A percentile compares a stretch with the other conserved stretches of the same genome.
Conservation (phyloP, 768 basidiomycete genomes). For the Mycena alexandri region DNA sequence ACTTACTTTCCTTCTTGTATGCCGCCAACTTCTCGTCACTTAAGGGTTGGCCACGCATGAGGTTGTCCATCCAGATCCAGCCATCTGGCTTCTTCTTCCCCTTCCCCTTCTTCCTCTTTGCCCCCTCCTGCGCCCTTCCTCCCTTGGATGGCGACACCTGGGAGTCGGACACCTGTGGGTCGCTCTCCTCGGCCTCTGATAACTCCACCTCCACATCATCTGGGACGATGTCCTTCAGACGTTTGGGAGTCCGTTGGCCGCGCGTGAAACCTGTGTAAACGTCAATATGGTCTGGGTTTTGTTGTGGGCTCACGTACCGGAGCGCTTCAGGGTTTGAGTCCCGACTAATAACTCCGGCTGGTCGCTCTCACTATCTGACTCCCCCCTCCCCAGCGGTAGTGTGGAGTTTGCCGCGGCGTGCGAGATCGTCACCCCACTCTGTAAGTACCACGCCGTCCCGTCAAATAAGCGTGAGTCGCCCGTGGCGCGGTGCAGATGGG, state of each 20-base stretch:
- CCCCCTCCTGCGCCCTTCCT: neutral
- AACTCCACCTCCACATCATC: slow-evolving; percentile 6
- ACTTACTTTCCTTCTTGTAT: slow-evolving; percentile 32
- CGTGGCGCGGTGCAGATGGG: too few species aligned
- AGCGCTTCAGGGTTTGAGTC: slow-evolving; percentile 22
- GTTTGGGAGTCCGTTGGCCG: slow-evolving; percentile 8
- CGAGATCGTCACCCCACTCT: slow-evolving; percentile 18
- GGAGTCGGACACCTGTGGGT: too few species aligned
- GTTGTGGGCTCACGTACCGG: neutral
- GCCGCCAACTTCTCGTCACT: slow-evolving; percentile 5
- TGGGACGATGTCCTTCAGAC: slow-evolving; percentile 21
- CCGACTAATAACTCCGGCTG: slow-evolving; percentile 15
- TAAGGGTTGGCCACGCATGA: neutral
- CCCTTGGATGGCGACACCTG: slow-evolving; percentile 11
- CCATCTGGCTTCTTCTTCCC: slow-evolving; percentile 20
- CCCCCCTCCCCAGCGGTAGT: neutral
- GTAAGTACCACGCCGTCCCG: slow-evolving; percentile 31
- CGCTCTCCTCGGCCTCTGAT: slow-evolving; percentile 13
- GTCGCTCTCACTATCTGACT: slow-evolving; percentile 1
- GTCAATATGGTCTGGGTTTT: neutral
- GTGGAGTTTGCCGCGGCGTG: neutral
- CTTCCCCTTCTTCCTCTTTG: slow-evolving; percentile 1
- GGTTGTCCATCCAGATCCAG: slow-evolving; percentile 27
- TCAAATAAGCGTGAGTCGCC: slow-evolving; percentile 33
- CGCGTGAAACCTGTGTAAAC: slow-evolving; percentile 7